These are phyloP conservation scores for Russula dissimulans DNA, from an alignment of 768 basidiomycete genomes.

Conservation along the genomic window DNA sequence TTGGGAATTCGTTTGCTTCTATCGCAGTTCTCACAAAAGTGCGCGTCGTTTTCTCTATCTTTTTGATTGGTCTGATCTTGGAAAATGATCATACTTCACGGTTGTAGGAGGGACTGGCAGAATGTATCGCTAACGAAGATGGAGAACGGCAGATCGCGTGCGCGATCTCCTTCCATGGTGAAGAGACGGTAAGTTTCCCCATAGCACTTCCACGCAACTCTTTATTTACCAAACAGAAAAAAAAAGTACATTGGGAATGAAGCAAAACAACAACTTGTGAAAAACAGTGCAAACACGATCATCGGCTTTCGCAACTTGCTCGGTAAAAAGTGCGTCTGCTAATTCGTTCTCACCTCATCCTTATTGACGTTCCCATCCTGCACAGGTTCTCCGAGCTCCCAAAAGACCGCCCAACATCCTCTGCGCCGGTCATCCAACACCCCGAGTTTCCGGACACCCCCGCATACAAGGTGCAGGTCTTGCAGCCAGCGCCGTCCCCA, in stretches of 20 bases:
- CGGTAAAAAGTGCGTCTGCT: slow-evolving; percentile 67
- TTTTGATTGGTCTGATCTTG: not conserved
- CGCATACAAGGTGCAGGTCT: slow-evolving; percentile 76
- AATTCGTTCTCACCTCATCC: too few relatives aligned
- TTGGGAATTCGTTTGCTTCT: slow-evolving; percentile 23
- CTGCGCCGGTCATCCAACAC: slow-evolving; percentile 71
- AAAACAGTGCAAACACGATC: slow-evolving; percentile 91
- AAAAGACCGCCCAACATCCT: slow-evolving; percentile 39
- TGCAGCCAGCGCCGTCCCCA: slow-evolving; percentile 69
- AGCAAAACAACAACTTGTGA: slow-evolving; percentile 89
- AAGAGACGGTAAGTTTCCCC: slow-evolving; percentile 64
- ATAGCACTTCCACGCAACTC: not conserved
- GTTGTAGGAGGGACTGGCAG: slow-evolving; percentile 77
- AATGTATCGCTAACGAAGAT: slow-evolving; percentile 97
- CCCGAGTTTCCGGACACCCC: slow-evolving; percentile 61
- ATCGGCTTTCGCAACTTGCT: slow-evolving; percentile 90
- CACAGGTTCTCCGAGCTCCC: slow-evolving; percentile 67
- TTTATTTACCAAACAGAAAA: not conserved
- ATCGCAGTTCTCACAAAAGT: slow-evolving; percentile 96
- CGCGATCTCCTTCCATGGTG: slow-evolving; percentile 83
- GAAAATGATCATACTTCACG: too few relatives aligned
- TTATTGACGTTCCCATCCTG: too few relatives aligned
- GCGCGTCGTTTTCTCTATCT: slow-evolving; percentile 19
- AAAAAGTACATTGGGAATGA: slow-evolving; percentile 90
- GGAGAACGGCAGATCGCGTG: slow-evolving; percentile 97